Conservation (phyloP, 495 filamentous ascomycete genomes). For the Penicillium macrosclerotiorum region DNA sequence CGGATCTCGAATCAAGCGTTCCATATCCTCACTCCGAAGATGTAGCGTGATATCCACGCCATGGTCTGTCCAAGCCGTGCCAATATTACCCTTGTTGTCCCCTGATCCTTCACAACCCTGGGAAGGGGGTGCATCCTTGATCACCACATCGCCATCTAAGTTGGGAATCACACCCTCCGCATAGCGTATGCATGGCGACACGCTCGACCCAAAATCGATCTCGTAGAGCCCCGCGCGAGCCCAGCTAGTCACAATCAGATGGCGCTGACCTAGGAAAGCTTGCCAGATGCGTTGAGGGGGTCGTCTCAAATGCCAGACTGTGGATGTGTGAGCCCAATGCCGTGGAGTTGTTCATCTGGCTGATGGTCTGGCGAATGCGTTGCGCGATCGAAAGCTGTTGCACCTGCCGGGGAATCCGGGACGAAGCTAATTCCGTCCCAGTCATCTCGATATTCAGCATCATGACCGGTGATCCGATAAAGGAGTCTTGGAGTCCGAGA, state of each 20-base stretch:
- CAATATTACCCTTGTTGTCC: no score
- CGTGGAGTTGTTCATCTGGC: conserved; percentile 10
- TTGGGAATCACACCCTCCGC: conserved; percentile 21
- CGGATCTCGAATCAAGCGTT: conserved; percentile 20
- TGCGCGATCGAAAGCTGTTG: conserved; percentile 1
- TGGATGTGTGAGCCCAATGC: conserved; percentile 26
- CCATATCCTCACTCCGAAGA: conserved; percentile 25
- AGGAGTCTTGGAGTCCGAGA: conserved; percentile 17
- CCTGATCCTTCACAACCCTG: background rate
- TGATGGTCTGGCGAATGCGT: conserved; percentile 27
- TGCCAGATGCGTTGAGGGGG: conserved; percentile 36
- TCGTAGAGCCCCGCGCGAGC: conserved; percentile 25
- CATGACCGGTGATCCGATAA: conserved; percentile 25
- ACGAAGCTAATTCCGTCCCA: conserved; percentile 8
- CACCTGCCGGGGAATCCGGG: background rate
- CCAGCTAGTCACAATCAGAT: conserved; percentile 34
- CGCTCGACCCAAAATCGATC: conserved; percentile 23
- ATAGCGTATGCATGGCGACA: conserved; percentile 16
- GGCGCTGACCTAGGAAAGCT: conserved; percentile 28
- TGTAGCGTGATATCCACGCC: conserved; percentile 29
- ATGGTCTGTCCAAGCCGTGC: conserved; percentile 19
- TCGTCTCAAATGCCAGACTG: conserved; percentile 25
- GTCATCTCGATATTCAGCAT: conserved; percentile 28
- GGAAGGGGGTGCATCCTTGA: conserved; percentile 28
- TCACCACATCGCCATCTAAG: conserved; percentile 25